phyloP scores from a whole-genome alignment of 352 stramenopile genomes.

The Phytopythium litorale region DNA sequence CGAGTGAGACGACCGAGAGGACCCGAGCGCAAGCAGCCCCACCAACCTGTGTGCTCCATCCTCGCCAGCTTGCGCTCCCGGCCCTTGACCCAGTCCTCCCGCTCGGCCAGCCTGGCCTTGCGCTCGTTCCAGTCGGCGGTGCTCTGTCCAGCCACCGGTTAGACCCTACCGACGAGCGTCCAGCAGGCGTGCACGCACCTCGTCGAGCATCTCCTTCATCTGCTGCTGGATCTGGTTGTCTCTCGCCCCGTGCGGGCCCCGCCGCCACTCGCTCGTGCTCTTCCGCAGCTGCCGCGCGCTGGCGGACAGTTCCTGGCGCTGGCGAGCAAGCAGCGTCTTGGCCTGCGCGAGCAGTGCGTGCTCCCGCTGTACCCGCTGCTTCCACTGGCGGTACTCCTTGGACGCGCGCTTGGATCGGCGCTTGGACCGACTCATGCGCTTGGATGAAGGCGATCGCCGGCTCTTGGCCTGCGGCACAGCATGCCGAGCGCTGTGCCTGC shows the following conservation, averaged over 20 bases:
- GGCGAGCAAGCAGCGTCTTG: conserved; percentile 28
- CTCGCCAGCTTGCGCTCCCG: conserved; percentile 42
- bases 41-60: conserved; percentile 25
- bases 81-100: conserved; percentile 45
- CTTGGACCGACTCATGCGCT: background rate
- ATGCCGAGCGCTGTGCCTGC: background rate
- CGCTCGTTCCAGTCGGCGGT: conserved; percentile 40
- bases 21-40: background rate
- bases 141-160: conserved; percentile 14
- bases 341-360: conserved; percentile 42
- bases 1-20: background rate
- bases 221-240: conserved; percentile 40
- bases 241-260: conserved; percentile 15
- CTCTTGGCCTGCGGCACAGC: background rate
- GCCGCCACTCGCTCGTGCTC: conserved; percentile 50
- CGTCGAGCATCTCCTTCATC: conserved; percentile 63
- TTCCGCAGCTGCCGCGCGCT: conserved; percentile 49
- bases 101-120: conserved; percentile 40
- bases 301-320: conserved; percentile 46
- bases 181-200: conserved; percentile 17
- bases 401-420: conserved; percentile 6
- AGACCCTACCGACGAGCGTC: no score
- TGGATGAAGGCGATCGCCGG: background rate
- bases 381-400: conserved; percentile 37
- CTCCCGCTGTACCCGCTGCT: conserved; percentile 41